Percentiles rank a stretch among this genome's conserved stretches.
Evolutionary conservation across 2,329 filamentous ascomycete genomes (phyloP).

Genomic region (Phyllosticta citriasiana): DNA sequence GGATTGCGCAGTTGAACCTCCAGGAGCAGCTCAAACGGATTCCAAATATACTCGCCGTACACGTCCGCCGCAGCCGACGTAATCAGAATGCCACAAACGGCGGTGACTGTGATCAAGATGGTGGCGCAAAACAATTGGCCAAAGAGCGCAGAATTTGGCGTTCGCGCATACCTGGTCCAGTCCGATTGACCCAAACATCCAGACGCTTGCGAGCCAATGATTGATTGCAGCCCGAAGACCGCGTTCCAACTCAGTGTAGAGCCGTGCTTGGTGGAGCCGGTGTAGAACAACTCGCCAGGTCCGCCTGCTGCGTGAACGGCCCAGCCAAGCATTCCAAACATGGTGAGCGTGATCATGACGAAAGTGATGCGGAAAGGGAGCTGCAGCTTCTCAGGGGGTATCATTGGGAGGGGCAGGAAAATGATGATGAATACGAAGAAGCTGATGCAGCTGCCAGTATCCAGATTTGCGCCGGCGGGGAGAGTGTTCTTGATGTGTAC

Average conservation of each 20-base stretch:
- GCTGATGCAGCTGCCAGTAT: conserved; percentile 25
- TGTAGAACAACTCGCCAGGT: conserved; percentile 27
- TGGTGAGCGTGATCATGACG: conserved; percentile 31
- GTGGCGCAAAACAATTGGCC: conserved; percentile 29
- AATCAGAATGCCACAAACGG: conserved; percentile 33
- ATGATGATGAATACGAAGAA: conserved; percentile 27
- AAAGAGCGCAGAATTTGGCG: conserved; percentile 25
- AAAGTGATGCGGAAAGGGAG: conserved; percentile 36
- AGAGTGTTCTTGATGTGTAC: conserved; percentile 21
- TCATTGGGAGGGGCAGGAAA: conserved; percentile 36
- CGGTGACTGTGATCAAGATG: conserved; percentile 27
- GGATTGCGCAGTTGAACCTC: conserved; percentile 17
- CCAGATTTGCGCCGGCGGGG: conserved; percentile 22
- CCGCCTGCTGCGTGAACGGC: conserved; percentile 30
- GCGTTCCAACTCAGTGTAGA: conserved; percentile 34
- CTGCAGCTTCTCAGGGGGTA: conserved; percentile 39
- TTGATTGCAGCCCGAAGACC: conserved; percentile 37
- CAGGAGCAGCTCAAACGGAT: conserved; percentile 24
- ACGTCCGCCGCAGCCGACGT: conserved; percentile 29
- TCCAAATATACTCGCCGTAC: conserved; percentile 30
- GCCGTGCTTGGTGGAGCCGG: conserved; percentile 27
- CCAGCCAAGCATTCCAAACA: conserved; percentile 32
- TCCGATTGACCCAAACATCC: conserved; percentile 35
- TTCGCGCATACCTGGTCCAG: conserved; percentile 32
- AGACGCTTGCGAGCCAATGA: conserved; percentile 31